These are phyloP conservation scores for Orbilia ellipsospora DNA, from an alignment of 2,329 filamentous ascomycete species.

Conservation along the genomic window DNA sequence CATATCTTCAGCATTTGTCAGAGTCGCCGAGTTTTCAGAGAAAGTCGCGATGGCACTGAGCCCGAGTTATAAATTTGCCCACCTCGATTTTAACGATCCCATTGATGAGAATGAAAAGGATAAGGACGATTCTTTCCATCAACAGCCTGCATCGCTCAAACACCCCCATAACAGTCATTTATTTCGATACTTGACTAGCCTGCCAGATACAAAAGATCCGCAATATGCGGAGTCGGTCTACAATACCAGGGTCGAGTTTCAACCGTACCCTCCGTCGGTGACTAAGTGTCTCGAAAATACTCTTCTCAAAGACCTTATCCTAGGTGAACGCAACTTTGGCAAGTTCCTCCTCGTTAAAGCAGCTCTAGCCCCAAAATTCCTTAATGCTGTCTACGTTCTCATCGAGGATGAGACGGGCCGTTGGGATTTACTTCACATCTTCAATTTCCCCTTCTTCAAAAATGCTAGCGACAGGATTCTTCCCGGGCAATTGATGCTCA, in stretches of 20 bases:
- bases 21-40: background rate
- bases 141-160: background rate
- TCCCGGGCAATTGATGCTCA: conserved; percentile 36
- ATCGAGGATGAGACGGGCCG: conserved; percentile 37
- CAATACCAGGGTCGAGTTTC: conserved; percentile 19
- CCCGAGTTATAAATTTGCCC: conserved; percentile 8
- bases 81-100: conserved; percentile 28
- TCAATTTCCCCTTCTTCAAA: conserved; percentile 33
- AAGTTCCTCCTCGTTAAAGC: conserved; percentile 33
- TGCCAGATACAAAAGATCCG: conserved; percentile 17
- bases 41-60: conserved; percentile 27
- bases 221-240: conserved; percentile 11
- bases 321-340: conserved; percentile 11
- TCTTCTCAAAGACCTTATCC: background rate
- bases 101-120: background rate
- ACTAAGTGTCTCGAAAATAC: background rate
- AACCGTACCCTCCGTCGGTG: conserved; percentile 30
- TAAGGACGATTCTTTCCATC: background rate
- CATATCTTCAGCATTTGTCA: background rate
- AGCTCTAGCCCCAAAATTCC: conserved; percentile 28
- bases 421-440: conserved; percentile 42
- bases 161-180: conserved; percentile 35
- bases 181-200: conserved; percentile 18
- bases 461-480: conserved; percentile 28
- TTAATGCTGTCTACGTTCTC: conserved; percentile 39